These are phyloP conservation scores for Periconia sp. DNA, from an alignment of 2,329 filamentous ascomycete genomes.

Conservation along the genomic window DNA sequence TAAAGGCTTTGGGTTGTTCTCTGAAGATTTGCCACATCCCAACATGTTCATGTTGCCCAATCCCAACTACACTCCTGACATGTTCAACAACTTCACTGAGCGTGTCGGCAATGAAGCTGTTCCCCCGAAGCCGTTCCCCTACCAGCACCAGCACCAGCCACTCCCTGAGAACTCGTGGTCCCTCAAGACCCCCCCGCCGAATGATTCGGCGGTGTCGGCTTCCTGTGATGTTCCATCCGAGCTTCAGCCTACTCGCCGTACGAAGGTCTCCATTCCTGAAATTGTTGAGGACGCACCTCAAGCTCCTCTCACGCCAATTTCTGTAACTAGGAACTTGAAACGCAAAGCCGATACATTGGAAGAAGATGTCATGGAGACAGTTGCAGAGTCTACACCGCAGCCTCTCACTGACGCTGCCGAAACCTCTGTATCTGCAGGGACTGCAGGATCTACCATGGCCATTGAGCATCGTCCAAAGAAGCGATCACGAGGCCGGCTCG, in stretches of 20 bases:
- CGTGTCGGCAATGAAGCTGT: neutral
- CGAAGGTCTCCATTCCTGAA: slow-evolving; percentile 38
- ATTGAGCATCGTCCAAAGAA: slow-evolving; percentile 21
- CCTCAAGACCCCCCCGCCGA: neutral
- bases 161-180: slow-evolving; percentile 9
- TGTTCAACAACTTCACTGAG: neutral
- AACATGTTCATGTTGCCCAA: neutral
- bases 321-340: slow-evolving; percentile 31
- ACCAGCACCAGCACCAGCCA: slow-evolving; percentile 1
- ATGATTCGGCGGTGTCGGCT: neutral
- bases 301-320: slow-evolving; percentile 37
- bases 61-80: neutral
- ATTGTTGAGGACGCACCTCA: slow-evolving; percentile 33
- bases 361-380: slow-evolving; percentile 9
- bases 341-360: slow-evolving; percentile 39
- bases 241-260: slow-evolving; percentile 25
- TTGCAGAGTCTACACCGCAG: neutral
- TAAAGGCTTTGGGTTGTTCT: slow-evolving; percentile 4
- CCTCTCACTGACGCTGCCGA: neutral
- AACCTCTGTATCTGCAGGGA: neutral
- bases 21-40: slow-evolving; percentile 5
- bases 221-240: slow-evolving; percentile 15
- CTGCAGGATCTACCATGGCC: neutral
- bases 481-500: slow-evolving; percentile 22
- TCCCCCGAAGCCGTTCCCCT: neutral